These are phyloP conservation scores for Chrysochromulina tobinii DNA, from an alignment of 78 protist species.

Conservation along the genomic window DNA sequence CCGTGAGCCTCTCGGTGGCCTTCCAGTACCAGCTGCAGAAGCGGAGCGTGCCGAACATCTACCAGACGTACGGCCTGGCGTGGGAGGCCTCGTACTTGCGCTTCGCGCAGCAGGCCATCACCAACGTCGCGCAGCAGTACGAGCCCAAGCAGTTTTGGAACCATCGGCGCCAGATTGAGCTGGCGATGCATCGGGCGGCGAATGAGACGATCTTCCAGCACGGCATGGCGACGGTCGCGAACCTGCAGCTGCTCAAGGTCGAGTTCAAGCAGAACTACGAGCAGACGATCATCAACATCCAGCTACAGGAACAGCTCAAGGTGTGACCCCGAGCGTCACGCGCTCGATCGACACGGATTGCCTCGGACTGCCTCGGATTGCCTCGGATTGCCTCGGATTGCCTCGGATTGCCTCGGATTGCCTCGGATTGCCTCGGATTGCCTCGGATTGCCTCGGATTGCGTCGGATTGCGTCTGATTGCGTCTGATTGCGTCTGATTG, in stretches of 20 bases:
- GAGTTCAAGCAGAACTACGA: neutral
- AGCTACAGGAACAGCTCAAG: conserved; percentile 22
- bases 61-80: neutral
- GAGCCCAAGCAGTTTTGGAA: neutral
- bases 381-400: no score
- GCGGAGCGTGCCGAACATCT: neutral
- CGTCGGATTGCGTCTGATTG: no score
- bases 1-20: neutral
- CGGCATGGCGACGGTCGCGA: neutral
- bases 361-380: neutral
- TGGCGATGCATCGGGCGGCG: neutral
- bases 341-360: neutral
- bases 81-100: neutral
- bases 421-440: neutral
- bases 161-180: neutral
- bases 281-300: neutral
- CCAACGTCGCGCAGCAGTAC: conserved; percentile 9
- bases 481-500: no score
- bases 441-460: neutral
- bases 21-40: neutral
- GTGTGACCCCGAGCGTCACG: neutral
- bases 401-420: neutral
- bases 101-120: conserved; percentile 27
- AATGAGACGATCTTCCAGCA: neutral
- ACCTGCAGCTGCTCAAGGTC: neutral